A percentile compares a stretch with the other conserved stretches of the same genome.
Evolutionary conservation across 1,284 basidiomycete genomes (phyloP).

Genomic region (Leccinum fallax): DNA sequence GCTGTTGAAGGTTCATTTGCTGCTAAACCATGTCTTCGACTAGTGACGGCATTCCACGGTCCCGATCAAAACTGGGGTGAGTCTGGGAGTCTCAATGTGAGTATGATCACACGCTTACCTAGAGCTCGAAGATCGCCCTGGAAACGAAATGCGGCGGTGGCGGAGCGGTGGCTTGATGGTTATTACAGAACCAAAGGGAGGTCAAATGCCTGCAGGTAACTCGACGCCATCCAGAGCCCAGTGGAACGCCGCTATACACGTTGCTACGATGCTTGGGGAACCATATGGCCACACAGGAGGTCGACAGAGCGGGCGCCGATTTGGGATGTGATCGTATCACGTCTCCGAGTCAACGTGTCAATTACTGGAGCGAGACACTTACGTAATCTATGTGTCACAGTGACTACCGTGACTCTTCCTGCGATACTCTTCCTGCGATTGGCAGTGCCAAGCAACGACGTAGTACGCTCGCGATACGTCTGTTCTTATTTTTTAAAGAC

Average conservation of each 20-base stretch:
- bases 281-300: conserved; percentile 18
- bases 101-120: conserved; percentile 11
- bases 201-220: conserved; percentile 11
- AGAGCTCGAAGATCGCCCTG: background rate
- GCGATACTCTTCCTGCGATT: too few relatives aligned
- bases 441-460: too few relatives aligned
- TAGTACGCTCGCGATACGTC: too few relatives aligned
- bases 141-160: conserved; percentile 15
- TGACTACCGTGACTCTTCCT: too few relatives aligned
- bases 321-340: too few relatives aligned
- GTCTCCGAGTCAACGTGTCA: too few relatives aligned
- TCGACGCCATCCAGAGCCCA: conserved; percentile 19
- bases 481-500: too few relatives aligned
- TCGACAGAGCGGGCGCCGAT: background rate
- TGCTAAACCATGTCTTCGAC: conserved; percentile 7
- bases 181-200: conserved; percentile 6
- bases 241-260: conserved; percentile 19
- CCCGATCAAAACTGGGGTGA: conserved; percentile 16
- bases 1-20: too few relatives aligned
- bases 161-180: conserved; percentile 29
- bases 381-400: too few relatives aligned
- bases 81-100: background rate
- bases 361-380: too few relatives aligned
- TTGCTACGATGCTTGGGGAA: conserved; percentile 8
- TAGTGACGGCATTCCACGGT: conserved; percentile 20